Evolutionary conservation across 2,329 filamentous ascomycete genomes (phyloP).

Genomic region (Pseudogymnoascus verrucosus): DNA sequence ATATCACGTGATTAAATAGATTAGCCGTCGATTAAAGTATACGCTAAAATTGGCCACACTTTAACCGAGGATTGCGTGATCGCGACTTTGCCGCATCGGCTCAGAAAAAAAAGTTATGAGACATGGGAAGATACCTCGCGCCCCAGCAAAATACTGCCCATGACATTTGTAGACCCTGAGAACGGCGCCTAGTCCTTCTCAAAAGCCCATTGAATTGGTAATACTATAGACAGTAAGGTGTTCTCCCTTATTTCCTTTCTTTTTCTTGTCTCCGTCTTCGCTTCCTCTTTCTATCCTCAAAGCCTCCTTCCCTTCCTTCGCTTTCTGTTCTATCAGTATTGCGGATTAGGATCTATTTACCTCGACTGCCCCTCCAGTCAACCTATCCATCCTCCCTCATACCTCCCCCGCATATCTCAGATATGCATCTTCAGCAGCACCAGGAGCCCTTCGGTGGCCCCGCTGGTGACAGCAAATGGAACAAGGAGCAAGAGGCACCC

Average conservation of each 20-base stretch:
- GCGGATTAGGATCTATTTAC: not conserved
- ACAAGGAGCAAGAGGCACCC: slow-evolving; percentile 20
- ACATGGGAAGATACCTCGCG: slow-evolving; percentile 5
- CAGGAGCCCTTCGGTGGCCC: slow-evolving; percentile 23
- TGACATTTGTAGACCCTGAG: slow-evolving; percentile 7
- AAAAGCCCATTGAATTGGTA: not conserved
- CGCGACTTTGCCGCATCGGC: slow-evolving; percentile 12
- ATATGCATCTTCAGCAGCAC: slow-evolving; percentile 7
- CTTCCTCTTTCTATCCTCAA: slow-evolving; percentile 6
- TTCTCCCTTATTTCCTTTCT: slow-evolving; percentile 14
- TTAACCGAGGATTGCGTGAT: slow-evolving; percentile 8
- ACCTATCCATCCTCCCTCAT: not conserved
- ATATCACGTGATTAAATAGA: not conserved
- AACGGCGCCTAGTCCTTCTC: not conserved
- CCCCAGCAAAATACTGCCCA: slow-evolving; percentile 7
- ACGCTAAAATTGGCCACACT: not conserved
- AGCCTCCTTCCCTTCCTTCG: slow-evolving; percentile 6
- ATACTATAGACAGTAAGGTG: slow-evolving; percentile 6
- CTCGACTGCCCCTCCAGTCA: not conserved
- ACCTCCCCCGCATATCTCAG: not conserved
- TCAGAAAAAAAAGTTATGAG: slow-evolving; percentile 14
- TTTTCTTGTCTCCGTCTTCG: slow-evolving; percentile 16
- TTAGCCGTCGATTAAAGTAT: not conserved
- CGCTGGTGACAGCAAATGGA: slow-evolving; percentile 25
- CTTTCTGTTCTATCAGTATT: not conserved